Conservation (phyloP, 2,329 filamentous ascomycete species). For the Hortaea werneckii region DNA sequence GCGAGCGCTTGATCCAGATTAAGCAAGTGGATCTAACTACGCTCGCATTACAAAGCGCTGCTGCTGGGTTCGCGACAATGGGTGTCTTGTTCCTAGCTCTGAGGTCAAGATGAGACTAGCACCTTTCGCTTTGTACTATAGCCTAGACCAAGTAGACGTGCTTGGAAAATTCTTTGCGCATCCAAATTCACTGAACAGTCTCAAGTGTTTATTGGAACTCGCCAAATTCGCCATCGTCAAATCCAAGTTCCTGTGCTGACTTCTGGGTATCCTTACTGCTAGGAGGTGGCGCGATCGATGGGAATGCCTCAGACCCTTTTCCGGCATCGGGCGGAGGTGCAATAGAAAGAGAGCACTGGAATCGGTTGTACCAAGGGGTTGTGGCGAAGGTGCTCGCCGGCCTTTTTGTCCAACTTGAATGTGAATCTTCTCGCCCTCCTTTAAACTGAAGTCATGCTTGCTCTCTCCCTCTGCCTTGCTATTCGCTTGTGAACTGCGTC, state of each 20-base stretch:
- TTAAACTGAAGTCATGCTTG: constrained; percentile 71
- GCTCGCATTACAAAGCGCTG: constrained; percentile 35
- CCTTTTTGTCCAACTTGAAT: constrained; percentile 60
- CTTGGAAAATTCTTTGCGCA: neutral
- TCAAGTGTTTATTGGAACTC: constrained; percentile 46
- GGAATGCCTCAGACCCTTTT: constrained; percentile 43
- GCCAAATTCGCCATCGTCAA: constrained; percentile 81
- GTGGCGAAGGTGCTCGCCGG: constrained; percentile 19
- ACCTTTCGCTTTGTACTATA: neutral
- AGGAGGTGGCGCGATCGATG: constrained; percentile 56
- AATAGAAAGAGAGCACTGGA: constrained; percentile 55
- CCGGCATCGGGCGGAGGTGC: constrained; percentile 56
- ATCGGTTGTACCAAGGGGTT: constrained; percentile 28
- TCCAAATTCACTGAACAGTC: constrained; percentile 4
- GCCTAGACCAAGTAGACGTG: too few relatives aligned
- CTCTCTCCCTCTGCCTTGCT: constrained; percentile 34
- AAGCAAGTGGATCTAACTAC: constrained; percentile 37
- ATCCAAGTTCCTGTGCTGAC: constrained; percentile 55
- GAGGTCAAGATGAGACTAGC: constrained; percentile 17
- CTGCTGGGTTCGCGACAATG: constrained; percentile 30
- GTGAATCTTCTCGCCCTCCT: constrained; percentile 82
- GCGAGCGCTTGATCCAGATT: constrained; percentile 35
- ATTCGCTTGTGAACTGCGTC: constrained; percentile 17
- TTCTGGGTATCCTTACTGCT: constrained; percentile 30
- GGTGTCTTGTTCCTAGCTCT: constrained; percentile 26